Evolutionary conservation across 352 stramenopile species (phyloP).

Genomic region (Globisporangium megalacanthum): DNA sequence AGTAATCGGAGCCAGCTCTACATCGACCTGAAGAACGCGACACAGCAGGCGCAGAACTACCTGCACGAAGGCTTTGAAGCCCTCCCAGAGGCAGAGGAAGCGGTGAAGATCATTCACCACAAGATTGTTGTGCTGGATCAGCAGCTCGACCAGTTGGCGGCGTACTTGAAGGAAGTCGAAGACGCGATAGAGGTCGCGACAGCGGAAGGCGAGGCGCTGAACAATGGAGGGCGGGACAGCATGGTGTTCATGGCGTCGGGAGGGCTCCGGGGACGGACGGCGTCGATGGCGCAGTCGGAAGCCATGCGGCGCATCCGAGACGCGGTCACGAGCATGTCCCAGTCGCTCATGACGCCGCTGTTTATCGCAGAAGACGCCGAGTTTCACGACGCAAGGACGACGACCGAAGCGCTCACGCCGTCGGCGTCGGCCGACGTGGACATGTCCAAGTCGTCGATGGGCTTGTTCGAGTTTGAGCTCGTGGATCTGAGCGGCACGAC

Average conservation of each 20-base stretch:
- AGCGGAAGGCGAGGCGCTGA: constrained; percentile 44
- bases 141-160: constrained; percentile 56
- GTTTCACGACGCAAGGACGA: constrained; percentile 73
- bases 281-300: constrained; percentile 15
- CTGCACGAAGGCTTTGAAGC: constrained; percentile 78
- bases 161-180: constrained; percentile 70
- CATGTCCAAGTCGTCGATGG: constrained; percentile 50
- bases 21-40: constrained; percentile 77
- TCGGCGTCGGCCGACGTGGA: constrained; percentile 25
- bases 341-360: constrained; percentile 66
- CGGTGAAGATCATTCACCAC: constrained; percentile 75
- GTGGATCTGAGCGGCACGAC: constrained; percentile 75
- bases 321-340: constrained; percentile 66
- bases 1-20: constrained; percentile 79
- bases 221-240: constrained; percentile 42
- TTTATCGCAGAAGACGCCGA: constrained; percentile 80
- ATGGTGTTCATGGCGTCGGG: constrained; percentile 44
- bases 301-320: constrained; percentile 56
- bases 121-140: constrained; percentile 78
- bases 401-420: constrained; percentile 24
- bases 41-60: constrained; percentile 79
- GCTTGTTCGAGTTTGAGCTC: constrained; percentile 82
- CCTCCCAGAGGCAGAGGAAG: constrained; percentile 67
- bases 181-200: constrained; percentile 63
- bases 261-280: constrained; percentile 14